A percentile compares a stretch with the other conserved stretches of the same genome.
Conservation (phyloP, 1,284 basidiomycete species). For the Clitocybe nebularis region DNA sequence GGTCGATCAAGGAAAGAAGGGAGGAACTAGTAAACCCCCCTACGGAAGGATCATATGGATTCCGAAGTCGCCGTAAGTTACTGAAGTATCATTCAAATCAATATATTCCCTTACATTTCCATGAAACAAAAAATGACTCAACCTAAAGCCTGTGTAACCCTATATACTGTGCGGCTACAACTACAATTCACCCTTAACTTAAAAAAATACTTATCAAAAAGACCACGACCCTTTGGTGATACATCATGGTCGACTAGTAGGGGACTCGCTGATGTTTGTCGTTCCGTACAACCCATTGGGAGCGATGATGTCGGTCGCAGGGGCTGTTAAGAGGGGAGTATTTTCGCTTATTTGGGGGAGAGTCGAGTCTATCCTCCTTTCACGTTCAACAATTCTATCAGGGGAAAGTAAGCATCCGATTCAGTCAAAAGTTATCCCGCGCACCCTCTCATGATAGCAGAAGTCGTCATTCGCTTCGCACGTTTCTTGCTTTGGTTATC, state of each 20-base stretch:
- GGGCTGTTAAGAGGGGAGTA: constrained; percentile 1
- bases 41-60: constrained; percentile 45
- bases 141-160: neutral
- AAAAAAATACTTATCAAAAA: no score
- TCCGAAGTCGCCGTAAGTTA: no score
- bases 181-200: no score
- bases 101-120: no score
- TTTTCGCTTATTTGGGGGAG: neutral
- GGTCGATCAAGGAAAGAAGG: constrained; percentile 26
- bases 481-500: constrained; percentile 78
- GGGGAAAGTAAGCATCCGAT: neutral
- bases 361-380: constrained; percentile 12
- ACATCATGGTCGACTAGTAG: neutral
- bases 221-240: no score
- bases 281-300: neutral
- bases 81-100: no score
- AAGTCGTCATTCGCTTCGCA: constrained; percentile 68
- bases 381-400: constrained; percentile 18
- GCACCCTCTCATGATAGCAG: constrained; percentile 79
- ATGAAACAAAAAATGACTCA: no score
- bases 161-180: neutral
- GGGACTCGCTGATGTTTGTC: constrained; percentile 4
- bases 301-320: neutral
- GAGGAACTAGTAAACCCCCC: constrained; percentile 32
- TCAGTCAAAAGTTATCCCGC: neutral